Evolutionary conservation across 139 green algal species (phyloP).

Genomic region (Chlorella sp.): DNA sequence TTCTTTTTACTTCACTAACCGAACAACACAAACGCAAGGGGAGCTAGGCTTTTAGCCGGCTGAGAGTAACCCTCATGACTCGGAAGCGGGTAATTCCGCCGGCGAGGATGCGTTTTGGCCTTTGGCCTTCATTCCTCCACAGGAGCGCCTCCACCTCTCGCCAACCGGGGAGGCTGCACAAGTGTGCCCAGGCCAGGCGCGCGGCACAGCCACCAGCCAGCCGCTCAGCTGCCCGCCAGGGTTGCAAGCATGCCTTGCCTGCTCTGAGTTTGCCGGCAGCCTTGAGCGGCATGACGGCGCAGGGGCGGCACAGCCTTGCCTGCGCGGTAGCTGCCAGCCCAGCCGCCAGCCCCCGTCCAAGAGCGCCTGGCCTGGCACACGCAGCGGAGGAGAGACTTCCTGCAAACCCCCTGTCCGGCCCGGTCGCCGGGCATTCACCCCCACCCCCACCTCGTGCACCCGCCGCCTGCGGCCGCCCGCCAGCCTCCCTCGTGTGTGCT

Average conservation of each 20-base stretch:
- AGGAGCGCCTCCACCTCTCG: conserved; percentile 10
- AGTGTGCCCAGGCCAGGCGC: conserved; percentile 6
- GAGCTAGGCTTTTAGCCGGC: conserved; percentile 17
- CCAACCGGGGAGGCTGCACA: not conserved
- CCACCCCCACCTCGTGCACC: not conserved
- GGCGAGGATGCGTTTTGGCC: conserved; percentile 30
- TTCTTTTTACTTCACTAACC: not conserved
- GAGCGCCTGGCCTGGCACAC: conserved; percentile 18
- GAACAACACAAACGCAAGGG: conserved; percentile 33
- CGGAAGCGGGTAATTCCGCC: conserved; percentile 19
- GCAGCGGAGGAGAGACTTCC: conserved; percentile 21
- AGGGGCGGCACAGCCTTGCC: no score
- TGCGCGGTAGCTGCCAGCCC: no score
- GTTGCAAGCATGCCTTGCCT: no score
- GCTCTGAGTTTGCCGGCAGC: no score
- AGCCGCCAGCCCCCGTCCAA: not conserved
- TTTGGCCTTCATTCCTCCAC: conserved; percentile 25
- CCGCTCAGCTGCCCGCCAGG: not conserved
- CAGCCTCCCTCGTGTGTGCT: not conserved
- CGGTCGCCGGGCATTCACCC: not conserved
- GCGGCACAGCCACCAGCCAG: not conserved
- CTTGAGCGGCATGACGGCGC: no score
- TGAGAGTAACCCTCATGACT: conserved; percentile 41
- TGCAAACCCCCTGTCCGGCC: not conserved
- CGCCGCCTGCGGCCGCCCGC: not conserved